Evolutionary conservation across 495 filamentous ascomycete genomes (phyloP).

Genomic region (Talaromyces proteolyticus): DNA sequence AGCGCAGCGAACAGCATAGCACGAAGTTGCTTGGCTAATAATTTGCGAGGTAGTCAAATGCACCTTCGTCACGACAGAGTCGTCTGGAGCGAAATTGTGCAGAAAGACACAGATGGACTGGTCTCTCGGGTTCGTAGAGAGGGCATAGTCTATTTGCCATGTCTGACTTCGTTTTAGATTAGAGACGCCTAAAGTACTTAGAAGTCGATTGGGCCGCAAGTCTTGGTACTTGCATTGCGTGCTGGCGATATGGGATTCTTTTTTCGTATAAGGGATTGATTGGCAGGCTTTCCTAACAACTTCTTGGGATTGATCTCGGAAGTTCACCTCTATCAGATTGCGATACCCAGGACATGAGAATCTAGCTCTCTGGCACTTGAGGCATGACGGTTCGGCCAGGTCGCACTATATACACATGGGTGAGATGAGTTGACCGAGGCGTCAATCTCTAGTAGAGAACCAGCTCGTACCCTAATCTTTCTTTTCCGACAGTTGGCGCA

Average conservation of each 20-base stretch:
- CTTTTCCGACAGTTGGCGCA: constrained; percentile 67
- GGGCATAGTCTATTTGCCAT: neutral
- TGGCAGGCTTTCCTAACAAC: constrained; percentile 53
- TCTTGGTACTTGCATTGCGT: neutral
- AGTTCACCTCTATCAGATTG: constrained; percentile 61
- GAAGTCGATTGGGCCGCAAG: no score
- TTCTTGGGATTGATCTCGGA: constrained; percentile 64
- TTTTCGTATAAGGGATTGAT: neutral
- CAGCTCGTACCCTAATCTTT: constrained; percentile 41
- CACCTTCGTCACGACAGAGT: neutral
- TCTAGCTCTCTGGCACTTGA: constrained; percentile 60
- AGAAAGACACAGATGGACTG: constrained; percentile 36
- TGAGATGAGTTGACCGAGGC: neutral
- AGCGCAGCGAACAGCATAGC: neutral
- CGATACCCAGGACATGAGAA: constrained; percentile 64
- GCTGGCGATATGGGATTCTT: neutral
- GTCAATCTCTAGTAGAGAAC: neutral
- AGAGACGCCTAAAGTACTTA: neutral
- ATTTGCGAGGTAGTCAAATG: neutral
- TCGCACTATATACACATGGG: neutral
- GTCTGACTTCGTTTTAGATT: neutral
- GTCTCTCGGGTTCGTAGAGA: neutral
- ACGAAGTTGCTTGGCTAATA: neutral
- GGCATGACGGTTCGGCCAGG: constrained; percentile 43
- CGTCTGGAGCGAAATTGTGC: constrained; percentile 26